Conservation (phyloP, 2,329 filamentous ascomycete genomes). For the Aspergillus sp. region DNA sequence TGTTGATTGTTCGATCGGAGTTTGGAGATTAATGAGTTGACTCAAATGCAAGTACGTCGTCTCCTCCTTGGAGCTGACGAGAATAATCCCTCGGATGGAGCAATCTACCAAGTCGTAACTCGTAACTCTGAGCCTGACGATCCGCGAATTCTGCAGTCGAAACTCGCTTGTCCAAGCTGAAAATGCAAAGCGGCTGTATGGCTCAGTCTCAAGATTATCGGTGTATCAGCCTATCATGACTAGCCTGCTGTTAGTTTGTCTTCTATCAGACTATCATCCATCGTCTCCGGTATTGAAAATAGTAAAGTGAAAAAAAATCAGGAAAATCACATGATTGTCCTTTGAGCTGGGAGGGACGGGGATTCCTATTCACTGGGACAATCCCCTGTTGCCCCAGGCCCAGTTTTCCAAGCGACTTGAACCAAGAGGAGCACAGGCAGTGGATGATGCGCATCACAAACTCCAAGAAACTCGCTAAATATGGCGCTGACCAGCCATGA, state of each 20-base stretch:
- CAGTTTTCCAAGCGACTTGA: not conserved
- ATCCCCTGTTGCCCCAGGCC: not conserved
- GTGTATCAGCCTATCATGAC: not conserved
- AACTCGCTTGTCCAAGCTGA: not conserved
- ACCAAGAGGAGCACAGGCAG: too few species aligned
- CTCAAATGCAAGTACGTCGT: not conserved
- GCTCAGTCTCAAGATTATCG: not conserved
- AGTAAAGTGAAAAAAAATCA: too few species aligned
- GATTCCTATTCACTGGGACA: not conserved
- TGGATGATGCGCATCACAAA: not conserved
- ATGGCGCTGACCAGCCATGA: not conserved
- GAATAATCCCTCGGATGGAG: not conserved
- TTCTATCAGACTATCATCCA: not conserved
- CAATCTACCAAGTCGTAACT: not conserved
- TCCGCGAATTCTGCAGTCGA: not conserved
- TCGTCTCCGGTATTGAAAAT: not conserved
- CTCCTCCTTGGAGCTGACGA: not conserved
- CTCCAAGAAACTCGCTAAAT: not conserved
- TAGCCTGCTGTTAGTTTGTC: not conserved
- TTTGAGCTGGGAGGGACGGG: not conserved
- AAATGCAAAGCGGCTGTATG: not conserved
- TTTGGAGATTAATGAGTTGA: not conserved
- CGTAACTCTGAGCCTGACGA: not conserved
- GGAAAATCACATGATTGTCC: slow-evolving; percentile 1
- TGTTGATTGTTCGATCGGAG: not conserved